Percentiles rank a stretch among this genome's conserved stretches.
phyloP scores from a whole-genome alignment of 2,329 filamentous ascomycete species.

The Cladosporium cucumerinum region DNA sequence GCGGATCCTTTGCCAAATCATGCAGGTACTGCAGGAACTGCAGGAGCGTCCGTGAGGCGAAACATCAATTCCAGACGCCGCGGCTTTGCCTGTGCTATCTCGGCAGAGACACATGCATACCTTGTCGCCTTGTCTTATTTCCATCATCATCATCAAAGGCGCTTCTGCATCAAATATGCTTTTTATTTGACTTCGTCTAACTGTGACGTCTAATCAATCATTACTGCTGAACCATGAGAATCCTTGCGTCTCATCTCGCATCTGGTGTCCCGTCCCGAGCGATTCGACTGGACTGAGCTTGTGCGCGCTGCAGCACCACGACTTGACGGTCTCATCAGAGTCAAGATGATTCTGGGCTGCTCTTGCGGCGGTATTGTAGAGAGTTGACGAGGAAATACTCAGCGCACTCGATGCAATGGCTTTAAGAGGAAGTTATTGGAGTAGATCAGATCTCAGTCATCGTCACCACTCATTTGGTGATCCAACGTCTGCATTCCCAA shows the following conservation, averaged over 20 bases:
- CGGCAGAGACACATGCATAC: slow-evolving; percentile 5
- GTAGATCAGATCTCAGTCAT: not conserved
- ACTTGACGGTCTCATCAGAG: not conserved
- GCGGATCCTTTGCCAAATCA: slow-evolving; percentile 7
- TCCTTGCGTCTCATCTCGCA: not conserved
- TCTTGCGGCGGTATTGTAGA: not conserved
- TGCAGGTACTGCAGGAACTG: not conserved
- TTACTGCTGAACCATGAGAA: not conserved
- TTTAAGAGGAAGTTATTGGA: not conserved
- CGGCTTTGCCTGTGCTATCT: not conserved
- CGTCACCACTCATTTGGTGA: not conserved
- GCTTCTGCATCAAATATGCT: not conserved
- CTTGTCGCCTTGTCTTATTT: not conserved
- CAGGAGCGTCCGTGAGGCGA: slow-evolving; percentile 11
- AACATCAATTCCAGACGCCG: slow-evolving; percentile 13
- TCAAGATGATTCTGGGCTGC: not conserved
- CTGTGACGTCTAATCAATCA: not conserved
- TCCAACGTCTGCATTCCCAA: not conserved
- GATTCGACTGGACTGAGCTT: not conserved
- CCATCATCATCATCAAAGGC: not conserved
- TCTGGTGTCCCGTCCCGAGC: not conserved
- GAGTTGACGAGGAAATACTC: not conserved
- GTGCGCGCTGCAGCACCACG: not conserved
- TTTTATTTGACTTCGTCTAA: not conserved
- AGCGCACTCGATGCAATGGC: not conserved